phyloP scores from a whole-genome alignment of 805 yeast species.

The Wickerhamomyces subpelliculosus region DNA sequence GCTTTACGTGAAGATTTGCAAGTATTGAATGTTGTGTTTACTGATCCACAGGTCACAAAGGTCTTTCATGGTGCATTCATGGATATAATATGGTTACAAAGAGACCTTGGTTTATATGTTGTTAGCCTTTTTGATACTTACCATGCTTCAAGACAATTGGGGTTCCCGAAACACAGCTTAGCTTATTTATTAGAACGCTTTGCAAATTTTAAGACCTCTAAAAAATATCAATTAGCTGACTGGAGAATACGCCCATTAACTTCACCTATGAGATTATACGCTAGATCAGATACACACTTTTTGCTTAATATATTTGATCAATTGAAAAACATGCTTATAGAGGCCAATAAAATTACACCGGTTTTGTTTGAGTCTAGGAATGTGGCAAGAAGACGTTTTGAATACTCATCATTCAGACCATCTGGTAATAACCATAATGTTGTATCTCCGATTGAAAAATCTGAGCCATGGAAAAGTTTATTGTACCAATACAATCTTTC shows the following conservation, averaged over 20 bases:
- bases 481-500: slow-evolving; percentile 63
- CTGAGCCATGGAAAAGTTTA: slow-evolving; percentile 62
- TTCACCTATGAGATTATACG: slow-evolving; percentile 71
- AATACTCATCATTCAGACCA: slow-evolving; percentile 63
- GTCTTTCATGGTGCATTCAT: slow-evolving; percentile 94
- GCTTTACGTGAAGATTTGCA: slow-evolving; percentile 67
- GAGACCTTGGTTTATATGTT: slow-evolving; percentile 87
- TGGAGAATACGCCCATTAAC: slow-evolving; percentile 91
- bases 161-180: slow-evolving; percentile 73
- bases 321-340: slow-evolving; percentile 55
- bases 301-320: slow-evolving; percentile 73
- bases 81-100: slow-evolving; percentile 96
- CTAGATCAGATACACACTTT: slow-evolving; percentile 93
- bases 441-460: slow-evolving; percentile 43
- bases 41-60: slow-evolving; percentile 76
- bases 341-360: slow-evolving; percentile 41
- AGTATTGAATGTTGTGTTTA: slow-evolving; percentile 62
- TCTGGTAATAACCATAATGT: slow-evolving; percentile 25
- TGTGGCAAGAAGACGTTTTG: slow-evolving; percentile 78
- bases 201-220: slow-evolving; percentile 82
- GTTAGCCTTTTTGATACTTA: slow-evolving; percentile 90
- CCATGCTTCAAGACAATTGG: slow-evolving; percentile 78
- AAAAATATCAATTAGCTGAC: slow-evolving; percentile 92
- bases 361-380: slow-evolving; percentile 71
- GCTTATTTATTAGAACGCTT: slow-evolving; percentile 76